Conservation (phyloP, 495 filamentous ascomycete genomes). For the Rhypophila decipiens region DNA sequence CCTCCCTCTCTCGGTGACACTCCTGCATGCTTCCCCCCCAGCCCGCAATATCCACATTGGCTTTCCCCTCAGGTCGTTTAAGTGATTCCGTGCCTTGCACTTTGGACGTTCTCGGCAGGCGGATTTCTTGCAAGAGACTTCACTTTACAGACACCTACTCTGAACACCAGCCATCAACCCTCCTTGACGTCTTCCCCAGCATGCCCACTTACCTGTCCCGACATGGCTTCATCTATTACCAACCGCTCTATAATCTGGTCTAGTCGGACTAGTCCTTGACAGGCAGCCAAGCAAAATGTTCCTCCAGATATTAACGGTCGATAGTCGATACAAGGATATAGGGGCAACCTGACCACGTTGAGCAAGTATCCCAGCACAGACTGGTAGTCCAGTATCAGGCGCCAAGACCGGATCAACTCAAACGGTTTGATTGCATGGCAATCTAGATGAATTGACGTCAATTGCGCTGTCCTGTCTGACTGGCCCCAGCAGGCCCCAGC, state of each 20-base stretch:
- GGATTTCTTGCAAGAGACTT: no score
- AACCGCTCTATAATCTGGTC: background rate
- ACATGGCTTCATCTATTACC: background rate
- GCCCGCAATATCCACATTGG: background rate
- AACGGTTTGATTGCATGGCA: constrained; percentile 26
- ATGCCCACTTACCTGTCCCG: background rate
- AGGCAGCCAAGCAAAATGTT: background rate
- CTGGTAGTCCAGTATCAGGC: background rate
- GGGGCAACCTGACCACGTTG: background rate
- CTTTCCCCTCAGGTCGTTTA: background rate
- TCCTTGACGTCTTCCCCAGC: no score
- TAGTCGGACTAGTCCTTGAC: background rate
- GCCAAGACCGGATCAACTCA: constrained; percentile 24
- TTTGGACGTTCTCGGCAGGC: background rate
- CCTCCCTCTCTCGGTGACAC: background rate
- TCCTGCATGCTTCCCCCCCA: no score
- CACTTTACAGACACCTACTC: no score
- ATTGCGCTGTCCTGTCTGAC: constrained; percentile 16
- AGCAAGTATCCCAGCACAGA: background rate
- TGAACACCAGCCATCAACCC: background rate
- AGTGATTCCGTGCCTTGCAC: background rate
- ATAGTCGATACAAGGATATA: background rate
- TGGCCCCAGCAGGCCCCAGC: no score
- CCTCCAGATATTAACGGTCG: no score
- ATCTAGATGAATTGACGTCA: constrained; percentile 33